phyloP scores from a whole-genome alignment of 768 basidiomycete species.

The Strobilomyces dryophilus region DNA sequence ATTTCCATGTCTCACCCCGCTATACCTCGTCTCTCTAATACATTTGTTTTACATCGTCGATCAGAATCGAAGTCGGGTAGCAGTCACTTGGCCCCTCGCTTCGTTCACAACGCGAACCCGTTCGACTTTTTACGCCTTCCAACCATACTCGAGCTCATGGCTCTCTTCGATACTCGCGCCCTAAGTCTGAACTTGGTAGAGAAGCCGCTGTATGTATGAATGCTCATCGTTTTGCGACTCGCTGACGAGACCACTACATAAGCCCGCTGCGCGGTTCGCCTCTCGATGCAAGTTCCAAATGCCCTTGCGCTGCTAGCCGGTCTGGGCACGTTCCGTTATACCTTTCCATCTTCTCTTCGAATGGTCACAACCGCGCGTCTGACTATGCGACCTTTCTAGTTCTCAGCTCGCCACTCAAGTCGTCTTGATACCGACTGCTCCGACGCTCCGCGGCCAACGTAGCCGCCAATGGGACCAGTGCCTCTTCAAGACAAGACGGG shows the following conservation, averaged over 20 bases:
- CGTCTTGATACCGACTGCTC: background rate
- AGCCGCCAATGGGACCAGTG: background rate
- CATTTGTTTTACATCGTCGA: slow-evolving; percentile 1
- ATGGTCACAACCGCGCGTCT: slow-evolving; percentile 14
- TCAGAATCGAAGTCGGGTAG: slow-evolving; percentile 9
- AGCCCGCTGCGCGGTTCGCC: slow-evolving; percentile 15
- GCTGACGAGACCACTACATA: slow-evolving; percentile 2
- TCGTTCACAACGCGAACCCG: background rate
- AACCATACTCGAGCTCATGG: slow-evolving; percentile 10
- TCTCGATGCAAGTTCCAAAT: slow-evolving; percentile 14
- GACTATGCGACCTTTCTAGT: slow-evolving; percentile 12
- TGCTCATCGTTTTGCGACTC: background rate
- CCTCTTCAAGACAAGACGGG: slow-evolving; percentile 39
- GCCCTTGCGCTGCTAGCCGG: slow-evolving; percentile 14
- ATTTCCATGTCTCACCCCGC: background rate
- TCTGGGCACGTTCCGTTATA: slow-evolving; percentile 4
- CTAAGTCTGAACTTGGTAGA: background rate
- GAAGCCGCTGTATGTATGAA: slow-evolving; percentile 7
- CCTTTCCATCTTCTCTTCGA: slow-evolving; percentile 12
- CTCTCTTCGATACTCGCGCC: slow-evolving; percentile 8
- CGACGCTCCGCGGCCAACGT: background rate
- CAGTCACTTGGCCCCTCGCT: no score
- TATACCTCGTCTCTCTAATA: slow-evolving; percentile 16
- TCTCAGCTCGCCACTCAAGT: background rate
- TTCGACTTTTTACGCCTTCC: background rate